Evolutionary conservation across 2,329 filamentous ascomycete species (phyloP).

Genomic region (Colletotrichum trifolii): DNA sequence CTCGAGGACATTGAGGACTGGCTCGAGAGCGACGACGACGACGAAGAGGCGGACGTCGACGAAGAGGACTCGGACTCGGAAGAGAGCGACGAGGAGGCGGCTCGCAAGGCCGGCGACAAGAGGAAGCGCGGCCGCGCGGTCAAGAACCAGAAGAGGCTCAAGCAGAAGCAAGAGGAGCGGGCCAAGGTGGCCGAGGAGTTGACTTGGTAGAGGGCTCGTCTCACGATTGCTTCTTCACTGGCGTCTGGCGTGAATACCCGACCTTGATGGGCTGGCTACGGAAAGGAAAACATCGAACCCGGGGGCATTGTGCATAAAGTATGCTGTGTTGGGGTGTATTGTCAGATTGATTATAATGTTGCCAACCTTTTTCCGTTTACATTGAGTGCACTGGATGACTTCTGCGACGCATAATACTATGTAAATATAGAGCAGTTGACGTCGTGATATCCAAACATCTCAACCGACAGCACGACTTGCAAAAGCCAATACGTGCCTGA

Average conservation of each 20-base stretch:
- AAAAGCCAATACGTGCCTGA: too few species aligned
- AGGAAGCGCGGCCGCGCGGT: constrained; percentile 62
- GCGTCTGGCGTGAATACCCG: constrained; percentile 32
- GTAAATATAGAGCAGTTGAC: too few species aligned
- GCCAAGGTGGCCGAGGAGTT: constrained; percentile 54
- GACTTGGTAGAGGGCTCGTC: constrained; percentile 47
- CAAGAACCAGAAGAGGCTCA: constrained; percentile 54
- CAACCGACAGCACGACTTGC: too few species aligned
- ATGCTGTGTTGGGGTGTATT: constrained; percentile 22
- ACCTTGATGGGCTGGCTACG: constrained; percentile 33
- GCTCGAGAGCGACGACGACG: constrained; percentile 78
- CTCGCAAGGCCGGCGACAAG: constrained; percentile 67
- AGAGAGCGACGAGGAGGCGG: constrained; percentile 66
- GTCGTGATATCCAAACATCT: too few species aligned
- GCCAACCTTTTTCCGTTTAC: background rate
- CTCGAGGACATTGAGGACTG: constrained; percentile 89
- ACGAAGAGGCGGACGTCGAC: constrained; percentile 67
- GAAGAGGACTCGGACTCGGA: constrained; percentile 68
- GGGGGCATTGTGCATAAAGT: constrained; percentile 33
- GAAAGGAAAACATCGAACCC: constrained; percentile 26
- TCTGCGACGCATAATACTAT: too few species aligned
- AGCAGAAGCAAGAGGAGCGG: constrained; percentile 62
- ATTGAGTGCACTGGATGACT: too few species aligned
- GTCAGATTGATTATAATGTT: constrained; percentile 25
- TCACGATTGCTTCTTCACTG: constrained; percentile 19